A percentile compares a stretch with the other conserved stretches of the same genome.
Conservation (phyloP, 306 rosid species). For the Vigna trinervia region DNA sequence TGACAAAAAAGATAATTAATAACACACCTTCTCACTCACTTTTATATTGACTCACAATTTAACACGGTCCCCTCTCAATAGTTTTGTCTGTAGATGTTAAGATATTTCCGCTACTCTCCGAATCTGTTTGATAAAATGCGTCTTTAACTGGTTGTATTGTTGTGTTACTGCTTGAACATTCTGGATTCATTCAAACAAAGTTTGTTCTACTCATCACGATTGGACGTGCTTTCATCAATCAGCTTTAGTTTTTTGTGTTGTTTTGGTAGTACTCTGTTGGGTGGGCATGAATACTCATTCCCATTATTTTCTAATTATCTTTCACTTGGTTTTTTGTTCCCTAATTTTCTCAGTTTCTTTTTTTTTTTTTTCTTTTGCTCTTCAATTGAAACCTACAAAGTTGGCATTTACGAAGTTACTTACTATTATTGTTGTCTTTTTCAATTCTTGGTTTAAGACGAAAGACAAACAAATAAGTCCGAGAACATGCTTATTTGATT, state of each 20-base stretch:
- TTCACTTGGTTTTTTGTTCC: constrained; percentile 1
- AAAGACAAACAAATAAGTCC: neutral
- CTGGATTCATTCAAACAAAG: neutral
- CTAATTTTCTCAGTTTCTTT: neutral
- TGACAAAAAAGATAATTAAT: too few species aligned
- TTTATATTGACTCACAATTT: neutral
- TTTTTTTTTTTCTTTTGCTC: neutral
- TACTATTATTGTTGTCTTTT: neutral
- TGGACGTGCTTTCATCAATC: neutral
- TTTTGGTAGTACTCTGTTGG: neutral
- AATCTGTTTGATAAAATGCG: constrained; percentile 36
- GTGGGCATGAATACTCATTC: neutral
- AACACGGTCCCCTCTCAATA: neutral
- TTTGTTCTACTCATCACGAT: neutral
- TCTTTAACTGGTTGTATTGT: neutral
- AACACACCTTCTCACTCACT: neutral
- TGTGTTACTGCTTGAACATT: neutral
- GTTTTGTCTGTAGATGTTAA: neutral
- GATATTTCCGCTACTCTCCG: neutral
- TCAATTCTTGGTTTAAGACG: neutral
- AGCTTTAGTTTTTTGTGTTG: neutral
- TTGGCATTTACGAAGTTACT: neutral
- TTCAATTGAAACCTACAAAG: neutral
- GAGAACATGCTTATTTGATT: constrained; percentile 3
- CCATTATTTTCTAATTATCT: neutral